Evolutionary conservation across 2,329 filamentous ascomycete genomes (phyloP).

Genomic region (Dactylellina cionopaga): DNA sequence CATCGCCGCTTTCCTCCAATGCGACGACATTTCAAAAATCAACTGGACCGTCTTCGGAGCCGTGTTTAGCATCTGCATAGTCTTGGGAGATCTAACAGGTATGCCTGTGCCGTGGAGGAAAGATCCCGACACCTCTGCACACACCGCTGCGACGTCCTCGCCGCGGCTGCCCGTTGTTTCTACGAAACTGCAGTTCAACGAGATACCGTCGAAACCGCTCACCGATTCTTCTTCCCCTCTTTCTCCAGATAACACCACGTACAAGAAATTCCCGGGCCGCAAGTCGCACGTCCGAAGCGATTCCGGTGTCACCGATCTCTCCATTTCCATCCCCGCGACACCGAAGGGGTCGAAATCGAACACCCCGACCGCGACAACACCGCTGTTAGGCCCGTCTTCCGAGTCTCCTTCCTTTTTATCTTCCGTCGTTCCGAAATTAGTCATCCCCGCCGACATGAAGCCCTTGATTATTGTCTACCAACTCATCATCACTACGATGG

Average conservation of each 20-base stretch:
- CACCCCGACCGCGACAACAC: constrained; percentile 26
- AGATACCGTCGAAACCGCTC: constrained; percentile 16
- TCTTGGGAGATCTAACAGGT: constrained; percentile 29
- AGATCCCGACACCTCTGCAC: neutral
- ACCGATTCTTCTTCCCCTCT: neutral
- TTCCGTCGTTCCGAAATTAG: constrained; percentile 27
- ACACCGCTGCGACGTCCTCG: neutral
- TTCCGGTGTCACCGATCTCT: constrained; percentile 42
- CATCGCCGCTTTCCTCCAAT: constrained; percentile 46
- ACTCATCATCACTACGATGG: constrained; percentile 49
- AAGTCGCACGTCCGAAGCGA: constrained; percentile 5
- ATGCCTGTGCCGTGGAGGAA: constrained; percentile 45
- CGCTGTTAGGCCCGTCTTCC: neutral
- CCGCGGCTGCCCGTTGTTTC: constrained; percentile 8
- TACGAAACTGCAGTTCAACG: constrained; percentile 2
- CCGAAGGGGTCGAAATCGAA: constrained; percentile 23
- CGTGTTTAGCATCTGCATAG: constrained; percentile 14
- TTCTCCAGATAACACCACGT: neutral
- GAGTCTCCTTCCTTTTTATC: neutral
- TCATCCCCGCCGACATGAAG: constrained; percentile 40
- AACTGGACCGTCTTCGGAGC: constrained; percentile 30
- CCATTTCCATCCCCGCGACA: constrained; percentile 41
- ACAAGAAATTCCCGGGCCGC: neutral
- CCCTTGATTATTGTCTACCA: constrained; percentile 47
- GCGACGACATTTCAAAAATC: constrained; percentile 17